phyloP scores from a whole-genome alignment of 106 monocot species.

The Dendrobium nobile region DNA sequence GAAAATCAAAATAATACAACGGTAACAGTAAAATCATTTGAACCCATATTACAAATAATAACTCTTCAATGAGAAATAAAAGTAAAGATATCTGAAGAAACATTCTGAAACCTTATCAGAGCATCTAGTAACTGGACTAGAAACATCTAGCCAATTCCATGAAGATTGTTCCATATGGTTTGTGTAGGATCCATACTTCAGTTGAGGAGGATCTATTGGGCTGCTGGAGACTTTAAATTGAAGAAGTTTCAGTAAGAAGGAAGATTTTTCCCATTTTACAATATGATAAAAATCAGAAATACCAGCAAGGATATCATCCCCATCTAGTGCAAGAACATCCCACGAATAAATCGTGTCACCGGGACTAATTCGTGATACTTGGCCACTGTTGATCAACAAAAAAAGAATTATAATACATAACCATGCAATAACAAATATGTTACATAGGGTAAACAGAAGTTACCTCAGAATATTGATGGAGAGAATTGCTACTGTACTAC shows the following conservation, averaged over 20 bases:
- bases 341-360: constrained; percentile 63
- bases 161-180: constrained; percentile 11
- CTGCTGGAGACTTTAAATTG: constrained; percentile 65
- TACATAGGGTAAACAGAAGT: not conserved
- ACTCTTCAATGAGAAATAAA: not conserved
- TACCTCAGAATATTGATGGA: constrained; percentile 74
- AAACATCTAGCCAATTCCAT: constrained; percentile 73
- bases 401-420: constrained; percentile 2
- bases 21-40: not conserved
- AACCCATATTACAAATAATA: not conserved
- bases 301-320: constrained; percentile 85
- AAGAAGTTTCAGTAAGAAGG: constrained; percentile 11
- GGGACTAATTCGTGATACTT: constrained; percentile 63
- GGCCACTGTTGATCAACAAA: constrained; percentile 34
- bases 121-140: constrained; percentile 39
- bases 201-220: constrained; percentile 75
- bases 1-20: not conserved
- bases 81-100: not conserved
- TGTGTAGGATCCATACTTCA: constrained; percentile 62
- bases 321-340: constrained; percentile 76
- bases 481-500: constrained; percentile 72
- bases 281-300: constrained; percentile 12
- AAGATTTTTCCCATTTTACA: not conserved
- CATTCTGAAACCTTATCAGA: constrained; percentile 57
- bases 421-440: not conserved